Conservation (phyloP, 192 early-diverging fungal species). For the Coemansia asiatica region DNA sequence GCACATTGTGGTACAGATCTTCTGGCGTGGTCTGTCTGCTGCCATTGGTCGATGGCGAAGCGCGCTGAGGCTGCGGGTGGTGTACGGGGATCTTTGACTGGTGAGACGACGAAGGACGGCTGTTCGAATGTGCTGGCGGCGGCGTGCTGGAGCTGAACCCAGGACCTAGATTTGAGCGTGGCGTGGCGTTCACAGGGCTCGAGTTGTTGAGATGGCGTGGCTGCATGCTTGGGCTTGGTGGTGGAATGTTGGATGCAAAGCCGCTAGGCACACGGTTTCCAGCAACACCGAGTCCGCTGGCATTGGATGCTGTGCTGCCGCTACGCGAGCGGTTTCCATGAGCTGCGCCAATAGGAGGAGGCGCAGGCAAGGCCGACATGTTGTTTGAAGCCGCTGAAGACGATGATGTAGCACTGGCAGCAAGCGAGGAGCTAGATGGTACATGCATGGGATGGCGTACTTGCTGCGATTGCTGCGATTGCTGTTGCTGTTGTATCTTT, state of each 20-base stretch:
- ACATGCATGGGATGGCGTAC: constrained; percentile 4
- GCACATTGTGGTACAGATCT: constrained; percentile 55
- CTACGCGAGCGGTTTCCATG: constrained; percentile 50
- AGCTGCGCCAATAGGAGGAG: constrained; percentile 44
- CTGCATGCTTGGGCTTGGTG: constrained; percentile 48
- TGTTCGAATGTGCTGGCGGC: constrained; percentile 20
- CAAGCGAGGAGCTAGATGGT: constrained; percentile 21
- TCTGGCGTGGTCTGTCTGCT: constrained; percentile 40
- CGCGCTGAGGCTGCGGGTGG: constrained; percentile 39
- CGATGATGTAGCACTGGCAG: constrained; percentile 9
- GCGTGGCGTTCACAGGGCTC: constrained; percentile 33
- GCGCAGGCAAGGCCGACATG: constrained; percentile 50
- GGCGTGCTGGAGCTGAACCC: constrained; percentile 37
- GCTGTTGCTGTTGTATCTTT: constrained; percentile 21
- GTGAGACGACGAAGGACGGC: constrained; percentile 53
- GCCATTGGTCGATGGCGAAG: constrained; percentile 2
- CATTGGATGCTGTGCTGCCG: constrained; percentile 52
- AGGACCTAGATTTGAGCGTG: constrained; percentile 33
- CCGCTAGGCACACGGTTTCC: constrained; percentile 29
- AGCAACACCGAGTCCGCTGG: constrained; percentile 23
- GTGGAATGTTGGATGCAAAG: constrained; percentile 46
- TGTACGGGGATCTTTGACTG: constrained; percentile 24
- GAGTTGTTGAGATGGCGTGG: constrained; percentile 44
- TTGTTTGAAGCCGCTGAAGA: constrained; percentile 22
- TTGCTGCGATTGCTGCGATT: constrained; percentile 14